Conservation (phyloP, 257 asterid genomes). For the Perilla frutescens region DNA sequence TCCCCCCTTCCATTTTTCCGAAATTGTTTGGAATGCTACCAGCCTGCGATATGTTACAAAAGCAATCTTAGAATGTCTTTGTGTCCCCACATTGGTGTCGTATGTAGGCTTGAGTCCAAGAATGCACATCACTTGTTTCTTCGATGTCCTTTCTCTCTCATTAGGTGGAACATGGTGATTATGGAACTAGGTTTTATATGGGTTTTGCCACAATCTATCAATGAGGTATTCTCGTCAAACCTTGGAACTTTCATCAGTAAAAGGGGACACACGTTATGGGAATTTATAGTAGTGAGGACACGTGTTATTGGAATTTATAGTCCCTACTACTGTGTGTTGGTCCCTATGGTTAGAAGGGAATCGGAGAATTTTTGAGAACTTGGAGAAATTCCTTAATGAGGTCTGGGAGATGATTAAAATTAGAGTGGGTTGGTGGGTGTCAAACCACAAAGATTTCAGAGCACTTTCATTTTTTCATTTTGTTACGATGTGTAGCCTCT, state of each 20-base stretch:
- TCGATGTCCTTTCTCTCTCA: too few species aligned
- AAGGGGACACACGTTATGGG: background rate
- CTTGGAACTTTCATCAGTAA: background rate
- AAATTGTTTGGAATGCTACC: too few species aligned
- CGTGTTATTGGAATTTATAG: background rate
- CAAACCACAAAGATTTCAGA: background rate
- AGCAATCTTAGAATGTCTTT: background rate
- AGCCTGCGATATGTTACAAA: too few species aligned
- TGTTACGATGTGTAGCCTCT: background rate
- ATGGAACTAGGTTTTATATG: too few species aligned
- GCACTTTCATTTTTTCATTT: background rate
- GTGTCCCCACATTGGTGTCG: background rate
- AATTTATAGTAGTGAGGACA: too few species aligned
- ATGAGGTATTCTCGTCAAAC: background rate
- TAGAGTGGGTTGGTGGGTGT: background rate
- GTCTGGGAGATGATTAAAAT: background rate
- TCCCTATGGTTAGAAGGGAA: background rate
- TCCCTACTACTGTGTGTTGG: background rate
- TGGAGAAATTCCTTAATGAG: background rate
- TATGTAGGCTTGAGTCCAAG: background rate
- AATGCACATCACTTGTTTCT: background rate
- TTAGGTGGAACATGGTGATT: background rate
- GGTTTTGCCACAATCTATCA: background rate
- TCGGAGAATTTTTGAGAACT: too few species aligned
- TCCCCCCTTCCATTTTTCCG: too few species aligned